Evolutionary conservation across 768 basidiomycete species (phyloP), one percentile per base, ranked within the genome.

Genomic region (Tulasnella sp.): DNA sequence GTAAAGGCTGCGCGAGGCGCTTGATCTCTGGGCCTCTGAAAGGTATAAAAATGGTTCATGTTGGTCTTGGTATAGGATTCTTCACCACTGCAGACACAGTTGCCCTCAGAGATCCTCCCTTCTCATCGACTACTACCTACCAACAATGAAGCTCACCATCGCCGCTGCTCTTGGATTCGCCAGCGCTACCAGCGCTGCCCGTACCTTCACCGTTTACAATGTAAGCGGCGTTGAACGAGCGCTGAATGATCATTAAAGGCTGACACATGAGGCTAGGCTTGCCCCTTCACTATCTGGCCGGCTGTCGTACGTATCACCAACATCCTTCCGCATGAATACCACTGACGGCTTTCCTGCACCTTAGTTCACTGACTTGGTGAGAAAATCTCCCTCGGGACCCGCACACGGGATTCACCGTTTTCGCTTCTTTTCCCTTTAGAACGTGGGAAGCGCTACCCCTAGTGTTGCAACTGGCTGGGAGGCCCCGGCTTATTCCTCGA

Each of bases 391-490:
- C 8, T n/a, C 17, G n/a, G 42, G 42, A 19, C 42, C 14, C 14
- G 5, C 42, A 19, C 4, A 17, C n/a, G 42, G 17, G n/a, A 44
- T n/a, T 44, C 5, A 44, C 17, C 6, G 42, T 19, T 19, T n/a
- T n/a, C 4, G 6, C 4, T 44, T 16, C 42, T 16, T 42, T 19
- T 19, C 9, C 59, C 35, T 35, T 36, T 62, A 63, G 59, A 74
- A 74, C 72, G 40, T 74, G 71, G 42, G 72, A 36, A 7, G 72
- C 67, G 35, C 62, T 39, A 26, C 63, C 29, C 71, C 72, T 59
- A 44, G 36, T 44, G 62, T 42, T 41, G 62, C 59, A 5, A 77
- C 75, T n/a, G 76, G 77, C 9, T 78, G 77, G 77, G 32, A 44
- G 17, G 76, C 75, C 0, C 64, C 71, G 36, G 41, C 74, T 16